Base-by-base conservation (phyloP, 1,284 basidiomycete species). In the Mycosarcoma maydis region DNA sequence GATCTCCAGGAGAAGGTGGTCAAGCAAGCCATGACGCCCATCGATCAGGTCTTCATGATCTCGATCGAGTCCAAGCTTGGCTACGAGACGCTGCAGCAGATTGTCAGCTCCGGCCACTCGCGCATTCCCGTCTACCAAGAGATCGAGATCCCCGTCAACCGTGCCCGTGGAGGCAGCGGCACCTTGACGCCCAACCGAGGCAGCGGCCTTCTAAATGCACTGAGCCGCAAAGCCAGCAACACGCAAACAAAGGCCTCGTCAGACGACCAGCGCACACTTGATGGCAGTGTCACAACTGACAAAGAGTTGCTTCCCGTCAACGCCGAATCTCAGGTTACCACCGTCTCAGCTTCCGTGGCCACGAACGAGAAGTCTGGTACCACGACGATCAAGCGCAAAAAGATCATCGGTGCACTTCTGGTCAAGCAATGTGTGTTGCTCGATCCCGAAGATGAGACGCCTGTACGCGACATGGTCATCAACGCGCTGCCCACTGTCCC, bases 341-440 rank as follows among this genome's bases (percentile, higher is more conserved):
- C 73, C 85, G 64, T 86, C 85, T 73, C 86, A 87, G 40, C 44
- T 24, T 6, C 41, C 5, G 26, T 34, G n/a, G 40, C 53, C n/a
- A 22, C 17, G 14, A 34, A 32, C 13, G 58, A 58, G 4, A 51
- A 46, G 27, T 23, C 43, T 19, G 26, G 34, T 14, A 9, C 53
- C 3, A 67, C 57, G 11, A 69, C 50, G 14, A 69, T 76, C 51
- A 77, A 68, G 56, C 74, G 75, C 47, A 91, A 90, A 83, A 90
- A 89, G 83, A 91, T 92, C 56, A 82, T 92, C 32, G 91, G 91
- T 2, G 89, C 91, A 40, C 83, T 93, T 36, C 85, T 92, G 6
- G 91, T 92, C 48, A 93, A 93, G 82, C 88, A 91, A 72, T 93
- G 92, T 78, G 90, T 95, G 13, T 83, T 94, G 53, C 86, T 95